These are phyloP conservation scores for Fragaria ananassa DNA, from an alignment of 306 rosid genomes.

Conservation along the genomic window DNA sequence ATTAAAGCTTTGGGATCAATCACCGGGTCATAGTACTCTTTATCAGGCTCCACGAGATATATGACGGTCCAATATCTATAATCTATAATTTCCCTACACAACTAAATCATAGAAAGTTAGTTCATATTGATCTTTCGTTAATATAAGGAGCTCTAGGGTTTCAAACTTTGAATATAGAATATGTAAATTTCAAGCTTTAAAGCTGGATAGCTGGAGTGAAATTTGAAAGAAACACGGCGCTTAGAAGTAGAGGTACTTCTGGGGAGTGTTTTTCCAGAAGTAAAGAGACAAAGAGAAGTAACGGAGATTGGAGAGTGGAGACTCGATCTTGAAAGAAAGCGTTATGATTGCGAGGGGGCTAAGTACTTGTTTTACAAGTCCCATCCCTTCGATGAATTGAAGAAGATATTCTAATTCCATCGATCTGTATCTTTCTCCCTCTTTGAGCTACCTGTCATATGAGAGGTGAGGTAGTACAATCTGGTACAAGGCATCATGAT, in stretches of 20 bases:
- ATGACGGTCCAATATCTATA: neutral
- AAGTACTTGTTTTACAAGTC: neutral
- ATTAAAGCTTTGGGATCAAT: neutral
- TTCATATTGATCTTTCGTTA: neutral
- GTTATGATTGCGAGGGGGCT: neutral
- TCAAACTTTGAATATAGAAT: neutral
- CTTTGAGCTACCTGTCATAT: neutral
- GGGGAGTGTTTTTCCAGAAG: neutral
- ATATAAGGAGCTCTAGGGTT: neutral
- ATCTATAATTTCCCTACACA: neutral
- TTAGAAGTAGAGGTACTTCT: neutral
- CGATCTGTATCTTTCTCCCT: neutral
- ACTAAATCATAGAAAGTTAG: neutral
- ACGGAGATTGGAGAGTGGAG: neutral
- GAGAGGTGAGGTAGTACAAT: conserved; percentile 1
- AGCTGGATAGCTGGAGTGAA: neutral
- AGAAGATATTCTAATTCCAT: neutral
- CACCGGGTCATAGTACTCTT: neutral
- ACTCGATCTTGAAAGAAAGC: neutral
- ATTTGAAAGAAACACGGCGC: conserved; percentile 16
- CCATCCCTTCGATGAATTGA: neutral
- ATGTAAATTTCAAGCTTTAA: neutral
- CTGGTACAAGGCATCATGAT: conserved; percentile 9
- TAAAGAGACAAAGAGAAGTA: conserved; percentile 10
- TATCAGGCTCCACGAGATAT: neutral